Percentiles rank a stretch among this genome's conserved stretches.
phyloP scores from a whole-genome alignment of 2,329 filamentous ascomycete species.

The Teratosphaeria nubilosa region DNA sequence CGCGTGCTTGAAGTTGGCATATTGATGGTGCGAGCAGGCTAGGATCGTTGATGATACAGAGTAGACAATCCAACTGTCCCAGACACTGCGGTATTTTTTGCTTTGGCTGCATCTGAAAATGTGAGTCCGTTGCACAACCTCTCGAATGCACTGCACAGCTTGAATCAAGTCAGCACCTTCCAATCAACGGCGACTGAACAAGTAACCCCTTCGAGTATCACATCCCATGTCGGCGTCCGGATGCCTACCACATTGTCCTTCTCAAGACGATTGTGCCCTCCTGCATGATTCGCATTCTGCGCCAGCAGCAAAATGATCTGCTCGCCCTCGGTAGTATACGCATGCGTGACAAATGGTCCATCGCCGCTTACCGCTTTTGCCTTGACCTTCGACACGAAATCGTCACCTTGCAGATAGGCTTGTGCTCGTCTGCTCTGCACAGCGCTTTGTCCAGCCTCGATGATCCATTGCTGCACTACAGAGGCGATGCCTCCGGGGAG shows the following conservation, averaged over 20 bases:
- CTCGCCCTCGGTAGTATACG: constrained; percentile 6
- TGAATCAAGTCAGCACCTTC: constrained; percentile 12
- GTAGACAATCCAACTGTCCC: no score
- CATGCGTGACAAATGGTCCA: constrained; percentile 11
- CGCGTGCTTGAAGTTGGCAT: no score
- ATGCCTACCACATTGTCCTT: constrained; percentile 26
- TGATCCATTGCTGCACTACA: constrained; percentile 41
- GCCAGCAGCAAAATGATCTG: constrained; percentile 11
- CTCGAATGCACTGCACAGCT: not conserved
- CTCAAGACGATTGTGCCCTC: constrained; percentile 15
- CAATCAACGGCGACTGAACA: constrained; percentile 37
- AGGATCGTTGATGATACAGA: no score
- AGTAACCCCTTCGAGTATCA: constrained; percentile 24
- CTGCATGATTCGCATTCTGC: constrained; percentile 8
- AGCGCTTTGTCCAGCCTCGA: constrained; percentile 30
- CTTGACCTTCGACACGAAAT: constrained; percentile 14
- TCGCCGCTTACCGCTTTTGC: constrained; percentile 10
- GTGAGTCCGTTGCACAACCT: not conserved
- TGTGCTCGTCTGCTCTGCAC: constrained; percentile 14
- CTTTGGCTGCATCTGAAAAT: no score
- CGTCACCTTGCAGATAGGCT: constrained; percentile 13
- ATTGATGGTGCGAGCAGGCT: no score
- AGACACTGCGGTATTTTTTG: no score
- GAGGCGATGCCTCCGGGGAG: constrained; percentile 40
- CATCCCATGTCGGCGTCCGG: constrained; percentile 32